phyloP scores from a whole-genome alignment of 176 grass and related monocot species.

The Avena atlantica region DNA sequence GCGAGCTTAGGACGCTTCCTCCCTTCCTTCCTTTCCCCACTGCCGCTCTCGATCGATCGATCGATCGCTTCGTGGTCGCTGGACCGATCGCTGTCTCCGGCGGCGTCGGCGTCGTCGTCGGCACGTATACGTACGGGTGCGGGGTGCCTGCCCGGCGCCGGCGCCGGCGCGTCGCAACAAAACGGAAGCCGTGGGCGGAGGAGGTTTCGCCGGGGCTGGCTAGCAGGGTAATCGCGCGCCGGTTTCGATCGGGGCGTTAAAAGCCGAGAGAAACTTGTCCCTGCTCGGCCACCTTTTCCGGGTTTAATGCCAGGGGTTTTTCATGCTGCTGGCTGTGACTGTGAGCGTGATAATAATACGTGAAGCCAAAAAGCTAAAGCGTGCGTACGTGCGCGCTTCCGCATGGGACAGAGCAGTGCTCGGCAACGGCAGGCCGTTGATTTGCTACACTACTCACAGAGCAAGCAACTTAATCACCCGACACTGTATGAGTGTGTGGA shows the following conservation, averaged over 20 bases:
- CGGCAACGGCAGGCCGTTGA: too few species aligned
- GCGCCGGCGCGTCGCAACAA: conserved; percentile 25
- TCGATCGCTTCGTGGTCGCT: not conserved
- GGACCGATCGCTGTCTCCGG: not conserved
- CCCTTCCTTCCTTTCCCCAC: not conserved
- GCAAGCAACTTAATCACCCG: too few species aligned
- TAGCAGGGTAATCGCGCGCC: not conserved
- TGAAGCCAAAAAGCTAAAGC: conserved; percentile 37
- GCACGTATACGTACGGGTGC: not conserved
- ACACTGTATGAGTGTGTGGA: too few species aligned
- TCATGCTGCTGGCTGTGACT: too few species aligned
- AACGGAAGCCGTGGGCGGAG: not conserved
- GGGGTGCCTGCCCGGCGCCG: not conserved
- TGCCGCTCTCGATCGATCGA: too few species aligned
- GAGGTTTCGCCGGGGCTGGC: not conserved
- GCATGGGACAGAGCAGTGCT: too few species aligned
- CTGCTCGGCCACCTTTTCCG: not conserved
- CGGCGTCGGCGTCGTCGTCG: not conserved
- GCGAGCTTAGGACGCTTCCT: not conserved
- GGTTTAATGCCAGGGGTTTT: not conserved
- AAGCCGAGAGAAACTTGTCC: not conserved
- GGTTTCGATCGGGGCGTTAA: not conserved
- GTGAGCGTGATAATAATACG: too few species aligned
- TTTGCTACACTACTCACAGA: too few species aligned
- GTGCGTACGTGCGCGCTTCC: too few species aligned